A percentile compares a stretch with the other conserved stretches of the same genome.
phyloP scores from a whole-genome alignment of 495 filamentous ascomycete genomes.

The Cladorrhinum samala region DNA sequence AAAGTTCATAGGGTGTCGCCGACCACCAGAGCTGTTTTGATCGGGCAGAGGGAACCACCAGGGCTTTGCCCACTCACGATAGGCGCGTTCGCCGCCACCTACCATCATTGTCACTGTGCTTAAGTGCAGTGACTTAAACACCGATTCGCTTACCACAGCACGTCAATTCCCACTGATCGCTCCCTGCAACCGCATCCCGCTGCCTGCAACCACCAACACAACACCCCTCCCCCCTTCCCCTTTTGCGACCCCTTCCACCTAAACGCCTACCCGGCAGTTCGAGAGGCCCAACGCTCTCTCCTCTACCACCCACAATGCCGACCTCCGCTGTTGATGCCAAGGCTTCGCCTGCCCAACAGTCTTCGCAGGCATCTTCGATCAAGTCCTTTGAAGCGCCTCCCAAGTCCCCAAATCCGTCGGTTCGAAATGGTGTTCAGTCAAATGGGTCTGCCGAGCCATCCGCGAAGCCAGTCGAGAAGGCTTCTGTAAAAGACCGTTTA shows the following conservation, averaged over 20 bases:
- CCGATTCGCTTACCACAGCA: slow-evolving; percentile 15
- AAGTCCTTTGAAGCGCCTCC: slow-evolving; percentile 36
- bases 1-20: slow-evolving; percentile 6
- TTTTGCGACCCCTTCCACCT: not conserved
- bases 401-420: slow-evolving; percentile 35
- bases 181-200: slow-evolving; percentile 5
- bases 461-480: slow-evolving; percentile 38
- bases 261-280: not conserved
- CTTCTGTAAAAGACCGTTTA: slow-evolving; percentile 43
- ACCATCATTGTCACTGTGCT: slow-evolving; percentile 23
- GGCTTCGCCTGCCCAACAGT: slow-evolving; percentile 33
- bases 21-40: slow-evolving; percentile 24
- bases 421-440: slow-evolving; percentile 32
- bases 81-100: slow-evolving; percentile 30
- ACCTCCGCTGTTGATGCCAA: slow-evolving; percentile 21
- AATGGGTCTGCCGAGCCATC: slow-evolving; percentile 15
- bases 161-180: slow-evolving; percentile 12
- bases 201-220: not conserved
- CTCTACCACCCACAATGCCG: slow-evolving; percentile 15
- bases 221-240: too few species aligned
- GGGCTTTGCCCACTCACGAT: slow-evolving; percentile 26
- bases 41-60: slow-evolving; percentile 14
- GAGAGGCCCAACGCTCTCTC: slow-evolving; percentile 1
- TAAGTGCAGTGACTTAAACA: slow-evolving; percentile 26
- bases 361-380: slow-evolving; percentile 42